Conservation (phyloP, 169 alveolate species). For the Cryptosporidium tyzzeri region DNA sequence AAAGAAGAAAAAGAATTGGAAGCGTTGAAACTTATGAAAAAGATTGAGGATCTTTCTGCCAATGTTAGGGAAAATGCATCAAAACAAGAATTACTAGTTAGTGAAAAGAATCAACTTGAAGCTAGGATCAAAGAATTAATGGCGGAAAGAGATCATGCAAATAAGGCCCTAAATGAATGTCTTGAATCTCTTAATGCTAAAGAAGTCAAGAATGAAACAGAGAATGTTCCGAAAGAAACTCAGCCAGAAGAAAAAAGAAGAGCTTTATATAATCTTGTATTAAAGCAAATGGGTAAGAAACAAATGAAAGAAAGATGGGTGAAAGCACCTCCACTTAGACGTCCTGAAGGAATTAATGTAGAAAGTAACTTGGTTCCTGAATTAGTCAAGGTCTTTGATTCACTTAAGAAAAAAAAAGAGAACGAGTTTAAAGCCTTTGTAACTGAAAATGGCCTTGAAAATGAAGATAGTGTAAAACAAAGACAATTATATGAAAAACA, state of each 20-base stretch:
- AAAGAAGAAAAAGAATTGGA: background rate
- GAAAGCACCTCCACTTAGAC: constrained; percentile 2
- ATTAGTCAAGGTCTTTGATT: background rate
- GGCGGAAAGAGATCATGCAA: background rate
- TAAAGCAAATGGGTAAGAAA: background rate
- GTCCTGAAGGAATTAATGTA: background rate
- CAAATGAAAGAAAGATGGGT: background rate
- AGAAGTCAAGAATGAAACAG: background rate
- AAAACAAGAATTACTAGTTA: background rate
- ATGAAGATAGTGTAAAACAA: background rate
- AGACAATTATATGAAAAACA: background rate
- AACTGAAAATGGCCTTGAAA: background rate
- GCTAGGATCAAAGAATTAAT: background rate
- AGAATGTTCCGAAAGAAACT: background rate
- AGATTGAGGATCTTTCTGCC: background rate
- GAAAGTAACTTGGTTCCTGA: background rate
- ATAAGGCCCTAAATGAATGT: background rate
- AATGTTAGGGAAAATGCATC: background rate
- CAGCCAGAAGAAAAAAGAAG: background rate
- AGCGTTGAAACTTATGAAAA: background rate
- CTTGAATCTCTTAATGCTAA: background rate
- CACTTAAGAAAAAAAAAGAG: background rate
- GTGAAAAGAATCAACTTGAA: constrained; percentile 3
- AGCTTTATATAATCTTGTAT: background rate
- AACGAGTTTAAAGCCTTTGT: background rate